Evolutionary conservation across 345 rosid genomes (phyloP), one percentile per base, ranked within the genome.

Genomic region (Viola odorata): DNA sequence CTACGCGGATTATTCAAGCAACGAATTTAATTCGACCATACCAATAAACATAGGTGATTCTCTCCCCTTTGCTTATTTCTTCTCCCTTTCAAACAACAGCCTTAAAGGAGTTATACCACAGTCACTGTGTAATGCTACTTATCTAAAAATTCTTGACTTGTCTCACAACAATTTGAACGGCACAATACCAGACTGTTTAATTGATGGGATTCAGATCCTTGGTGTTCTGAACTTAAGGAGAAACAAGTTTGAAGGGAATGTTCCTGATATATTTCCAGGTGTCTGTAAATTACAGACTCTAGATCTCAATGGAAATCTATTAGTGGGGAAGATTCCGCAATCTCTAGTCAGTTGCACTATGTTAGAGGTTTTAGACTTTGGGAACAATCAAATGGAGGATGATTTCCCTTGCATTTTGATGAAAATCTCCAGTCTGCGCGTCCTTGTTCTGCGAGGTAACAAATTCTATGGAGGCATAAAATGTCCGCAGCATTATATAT

Each of bases 111-210:
- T 0, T 6, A 75, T 84, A 5, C 90, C 85, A 0, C 1, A 5
- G 0, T 76, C 79, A 15, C 7, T 80, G 4, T 82, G 85, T 79
- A 71, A 12, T 14, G 45, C 55, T 1, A 3, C 0, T 4, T 0
- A 0, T 50, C 69, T 82, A 3, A 0, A 6, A 58, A 63, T 73
- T 7, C 75, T 85, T 37, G 75, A 71, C 42, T 44, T 71, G 53
- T 85, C 90, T 0, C 36, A 55, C 50, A 85, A 85, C 57, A 41
- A 12, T 4, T 68, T 84, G 64, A 57, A 0, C 10, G 81, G 81
- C 23, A 3, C 3, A 0, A 55, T 85, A 32, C 87, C 81, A 14
- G 5, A 13, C 3, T 66, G 64, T 52, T 52, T 66, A 42, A 59
- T 66, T 44, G 64, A 51, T 23, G 45, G 12, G 16, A 58, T 13